phyloP scores from a whole-genome alignment of 495 filamentous ascomycete species.

The Aspergillus hancockii region DNA sequence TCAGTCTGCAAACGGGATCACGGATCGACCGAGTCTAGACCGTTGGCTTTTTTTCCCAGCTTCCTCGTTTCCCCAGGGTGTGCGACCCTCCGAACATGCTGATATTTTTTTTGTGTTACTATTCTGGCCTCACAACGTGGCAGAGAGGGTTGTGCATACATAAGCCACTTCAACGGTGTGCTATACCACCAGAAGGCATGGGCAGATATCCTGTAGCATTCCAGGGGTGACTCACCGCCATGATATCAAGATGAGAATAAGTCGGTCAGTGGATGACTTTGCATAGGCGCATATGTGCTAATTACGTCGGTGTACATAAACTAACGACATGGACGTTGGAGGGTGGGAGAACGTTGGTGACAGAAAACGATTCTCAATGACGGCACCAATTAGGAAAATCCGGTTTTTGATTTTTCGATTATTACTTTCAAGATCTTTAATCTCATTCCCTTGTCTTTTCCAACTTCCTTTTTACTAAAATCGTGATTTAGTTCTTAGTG shows the following conservation, averaged over 20 bases:
- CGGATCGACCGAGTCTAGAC: constrained; percentile 9
- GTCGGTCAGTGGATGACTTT: constrained; percentile 9
- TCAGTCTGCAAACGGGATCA: not conserved
- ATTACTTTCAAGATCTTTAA: not conserved
- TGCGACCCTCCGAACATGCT: constrained; percentile 7
- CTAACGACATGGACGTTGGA: no score
- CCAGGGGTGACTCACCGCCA: constrained; percentile 20
- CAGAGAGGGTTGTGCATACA: constrained; percentile 13
- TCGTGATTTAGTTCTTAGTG: not conserved
- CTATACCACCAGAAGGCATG: not conserved
- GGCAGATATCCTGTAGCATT: not conserved
- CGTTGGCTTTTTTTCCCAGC: not conserved
- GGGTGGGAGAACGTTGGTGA: not conserved
- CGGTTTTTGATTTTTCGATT: not conserved
- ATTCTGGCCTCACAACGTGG: constrained; percentile 17
- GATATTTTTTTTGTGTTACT: constrained; percentile 2
- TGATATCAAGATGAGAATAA: constrained; percentile 14
- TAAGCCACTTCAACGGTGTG: constrained; percentile 13
- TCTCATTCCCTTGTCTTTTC: not conserved
- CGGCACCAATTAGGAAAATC: not conserved
- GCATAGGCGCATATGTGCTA: constrained; percentile 2
- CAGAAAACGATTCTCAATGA: not conserved
- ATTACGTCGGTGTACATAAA: constrained; percentile 7
- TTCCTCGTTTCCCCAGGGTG: not conserved
- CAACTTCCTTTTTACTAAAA: not conserved